Base-by-base conservation (phyloP, 2,329 filamentous ascomycete species). In the Cercospora berteroae region DNA sequence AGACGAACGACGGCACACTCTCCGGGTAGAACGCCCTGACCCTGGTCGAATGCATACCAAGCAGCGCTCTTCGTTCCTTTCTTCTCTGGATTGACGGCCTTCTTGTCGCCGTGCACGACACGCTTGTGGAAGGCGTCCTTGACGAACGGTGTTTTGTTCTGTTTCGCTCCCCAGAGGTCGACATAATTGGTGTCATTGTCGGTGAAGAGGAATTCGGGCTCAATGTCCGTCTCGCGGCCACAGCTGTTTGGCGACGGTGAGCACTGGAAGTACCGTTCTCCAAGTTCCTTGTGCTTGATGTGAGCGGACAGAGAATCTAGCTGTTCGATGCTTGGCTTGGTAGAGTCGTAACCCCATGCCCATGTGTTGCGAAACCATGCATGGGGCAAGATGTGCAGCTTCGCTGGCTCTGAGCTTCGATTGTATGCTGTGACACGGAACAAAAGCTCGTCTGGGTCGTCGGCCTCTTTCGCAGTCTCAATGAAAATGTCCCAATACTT, bases 401-500 rank as follows among this genome's bases (percentile, higher is more conserved):
- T 94, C 13, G 95, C 94, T 13, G 92, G 88, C 63, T 97, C 92
- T 6, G 93, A 91, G 16, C 95, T 94, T 74, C 95, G 88, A 78
- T 98, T 98, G 90, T 95, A 98, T 55, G 94, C 94, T 10, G 94
- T 97, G 55, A 98, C 90, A 75, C 95, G 92, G 83, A 97, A 98
- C 31, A 96, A 84, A 12, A 98, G 83, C 81, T 97, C 93, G 29
- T 98, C 94, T 23, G 93, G 90, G 74, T 97, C 91, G 69, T 97
- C 89, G n/a, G 87, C 86, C 78, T 97, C 94, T 81, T 98, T 98
- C 66, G 94, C 94, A 6, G 92, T 96, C 81, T 98, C 94, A 71
- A 98, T 97, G 77, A 94, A 91, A 74, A 97, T 97, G 78, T 98
- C 94, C 91, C 94, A 98, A 82, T 98, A 98, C 71, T 90, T 85